These are phyloP conservation scores for Echium plantagineum DNA, from an alignment of 257 asterid species.

Conservation along the genomic window DNA sequence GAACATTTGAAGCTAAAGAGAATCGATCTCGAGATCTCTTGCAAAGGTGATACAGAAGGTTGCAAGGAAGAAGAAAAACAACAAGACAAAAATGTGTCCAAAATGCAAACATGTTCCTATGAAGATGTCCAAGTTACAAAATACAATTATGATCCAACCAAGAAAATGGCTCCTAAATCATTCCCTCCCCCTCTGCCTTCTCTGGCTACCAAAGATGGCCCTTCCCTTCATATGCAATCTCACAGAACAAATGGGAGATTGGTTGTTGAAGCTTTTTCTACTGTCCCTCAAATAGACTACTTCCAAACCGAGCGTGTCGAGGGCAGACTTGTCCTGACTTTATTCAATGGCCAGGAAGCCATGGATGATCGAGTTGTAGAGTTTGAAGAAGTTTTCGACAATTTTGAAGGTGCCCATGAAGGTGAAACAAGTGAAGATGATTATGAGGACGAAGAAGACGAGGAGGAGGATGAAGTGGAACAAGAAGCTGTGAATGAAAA, in stretches of 20 bases:
- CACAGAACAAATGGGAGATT: constrained; percentile 53
- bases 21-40: no score
- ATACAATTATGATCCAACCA: constrained; percentile 17
- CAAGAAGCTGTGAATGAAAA: background rate
- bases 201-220: constrained; percentile 35
- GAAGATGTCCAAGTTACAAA: constrained; percentile 25
- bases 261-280: constrained; percentile 59
- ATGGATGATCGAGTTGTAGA: constrained; percentile 18
- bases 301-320: constrained; percentile 48
- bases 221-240: constrained; percentile 43
- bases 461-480: constrained; percentile 12
- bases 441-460: constrained; percentile 8
- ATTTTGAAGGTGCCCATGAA: constrained; percentile 12
- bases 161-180: constrained; percentile 26
- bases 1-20: no score
- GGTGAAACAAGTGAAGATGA: constrained; percentile 9
- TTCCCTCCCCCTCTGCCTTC: constrained; percentile 78
- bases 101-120: constrained; percentile 5
- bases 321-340: constrained; percentile 58
- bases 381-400: constrained; percentile 9
- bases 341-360: constrained; percentile 15
- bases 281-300: constrained; percentile 28
- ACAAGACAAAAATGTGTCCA: background rate
- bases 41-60: background rate
- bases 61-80: background rate